Conservation (phyloP, 1,284 basidiomycete genomes). For the Sporisorium reilianum region DNA sequence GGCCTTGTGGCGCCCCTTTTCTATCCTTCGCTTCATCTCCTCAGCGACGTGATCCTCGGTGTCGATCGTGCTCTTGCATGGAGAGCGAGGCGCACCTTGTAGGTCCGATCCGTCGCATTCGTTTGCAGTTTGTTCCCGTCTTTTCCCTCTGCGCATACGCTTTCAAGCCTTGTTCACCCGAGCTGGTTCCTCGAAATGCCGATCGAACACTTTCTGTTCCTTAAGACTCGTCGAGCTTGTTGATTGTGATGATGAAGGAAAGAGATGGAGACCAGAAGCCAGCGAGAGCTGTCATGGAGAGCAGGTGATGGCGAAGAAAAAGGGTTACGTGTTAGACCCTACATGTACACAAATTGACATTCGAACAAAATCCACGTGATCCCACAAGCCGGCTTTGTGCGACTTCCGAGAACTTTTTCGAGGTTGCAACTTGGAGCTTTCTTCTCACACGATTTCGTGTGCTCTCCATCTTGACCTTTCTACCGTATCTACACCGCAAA, state of each 20-base stretch:
- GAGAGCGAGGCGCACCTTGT: conserved; percentile 14
- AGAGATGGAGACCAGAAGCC: background rate
- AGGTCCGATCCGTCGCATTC: conserved; percentile 20
- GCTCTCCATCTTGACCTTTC: background rate
- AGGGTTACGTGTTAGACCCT: background rate
- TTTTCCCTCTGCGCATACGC: background rate
- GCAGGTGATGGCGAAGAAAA: background rate
- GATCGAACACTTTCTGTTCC: background rate
- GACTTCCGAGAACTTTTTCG: conserved; percentile 41
- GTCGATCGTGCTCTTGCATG: background rate
- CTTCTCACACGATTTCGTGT: conserved; percentile 10
- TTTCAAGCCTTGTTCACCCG: background rate
- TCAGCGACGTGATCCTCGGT: conserved; percentile 24
- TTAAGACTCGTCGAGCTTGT: background rate
- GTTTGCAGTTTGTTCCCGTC: background rate
- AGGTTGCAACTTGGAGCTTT: conserved; percentile 9
- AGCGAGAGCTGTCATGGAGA: conserved; percentile 1
- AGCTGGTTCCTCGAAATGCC: background rate
- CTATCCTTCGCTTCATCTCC: background rate
- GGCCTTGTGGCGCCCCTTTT: background rate
- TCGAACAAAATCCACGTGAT: background rate
- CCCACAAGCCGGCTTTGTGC: conserved; percentile 12
- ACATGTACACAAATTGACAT: background rate
- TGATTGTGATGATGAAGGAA: too few relatives aligned
- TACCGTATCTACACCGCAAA: background rate